Percentiles rank a stretch among this genome's conserved stretches.
Evolutionary conservation across 495 filamentous ascomycete genomes (phyloP).

Genomic region (Neurospora sp.): DNA sequence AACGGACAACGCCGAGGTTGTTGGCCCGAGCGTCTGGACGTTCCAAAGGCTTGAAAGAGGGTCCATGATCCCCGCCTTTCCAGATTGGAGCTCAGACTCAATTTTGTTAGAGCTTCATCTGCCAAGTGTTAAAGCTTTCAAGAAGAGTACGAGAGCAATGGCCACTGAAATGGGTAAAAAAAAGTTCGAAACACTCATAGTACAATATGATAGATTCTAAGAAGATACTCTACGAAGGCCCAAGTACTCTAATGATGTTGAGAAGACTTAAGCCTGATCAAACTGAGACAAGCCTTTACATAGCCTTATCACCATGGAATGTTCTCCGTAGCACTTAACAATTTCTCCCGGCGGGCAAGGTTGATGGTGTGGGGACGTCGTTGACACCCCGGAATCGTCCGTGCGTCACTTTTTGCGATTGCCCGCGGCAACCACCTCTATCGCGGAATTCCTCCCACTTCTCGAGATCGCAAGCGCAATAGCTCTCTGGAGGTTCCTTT

Average conservation of each 20-base stretch:
- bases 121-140: not conserved
- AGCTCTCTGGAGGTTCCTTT: not conserved
- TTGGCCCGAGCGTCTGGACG: not conserved
- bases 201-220: too few species aligned
- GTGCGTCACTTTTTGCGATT: conserved; percentile 11
- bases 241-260: not conserved
- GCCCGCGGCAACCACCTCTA: conserved; percentile 9
- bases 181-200: too few species aligned
- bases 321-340: not conserved
- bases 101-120: not conserved
- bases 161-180: not conserved
- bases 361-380: not conserved
- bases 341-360: not conserved
- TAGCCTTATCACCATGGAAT: not conserved
- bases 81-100: not conserved
- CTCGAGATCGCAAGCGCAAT: not conserved
- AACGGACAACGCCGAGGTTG: not conserved
- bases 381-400: not conserved
- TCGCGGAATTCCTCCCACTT: conserved; percentile 3
- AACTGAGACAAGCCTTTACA: not conserved
- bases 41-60: not conserved
- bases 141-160: not conserved
- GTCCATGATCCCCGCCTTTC: not conserved
- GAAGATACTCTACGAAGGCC: too few species aligned
- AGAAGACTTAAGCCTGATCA: not conserved